These are phyloP conservation scores for Cercospora canescens DNA, from an alignment of 2,329 filamentous ascomycete species.

Conservation along the genomic window DNA sequence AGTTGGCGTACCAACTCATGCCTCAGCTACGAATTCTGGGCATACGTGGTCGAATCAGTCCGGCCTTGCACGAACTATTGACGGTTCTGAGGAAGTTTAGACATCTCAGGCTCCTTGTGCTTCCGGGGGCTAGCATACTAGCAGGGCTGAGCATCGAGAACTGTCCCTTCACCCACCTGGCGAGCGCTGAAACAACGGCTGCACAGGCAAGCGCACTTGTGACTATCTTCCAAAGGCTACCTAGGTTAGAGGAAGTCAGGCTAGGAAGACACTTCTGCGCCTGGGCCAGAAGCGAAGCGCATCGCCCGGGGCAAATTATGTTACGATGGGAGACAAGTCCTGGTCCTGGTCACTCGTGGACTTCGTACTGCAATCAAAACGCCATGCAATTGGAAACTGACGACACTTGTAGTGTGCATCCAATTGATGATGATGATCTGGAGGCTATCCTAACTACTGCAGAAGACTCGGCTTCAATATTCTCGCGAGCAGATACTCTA, in stretches of 20 bases:
- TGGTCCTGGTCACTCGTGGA: not conserved
- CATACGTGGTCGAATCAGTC: not conserved
- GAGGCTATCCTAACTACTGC: not conserved
- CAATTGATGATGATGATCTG: not conserved
- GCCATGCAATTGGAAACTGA: not conserved
- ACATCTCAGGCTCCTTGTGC: not conserved
- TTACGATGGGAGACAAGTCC: not conserved
- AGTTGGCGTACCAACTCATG: not conserved
- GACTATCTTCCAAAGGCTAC: not conserved
- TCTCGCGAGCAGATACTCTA: slow-evolving; percentile 1
- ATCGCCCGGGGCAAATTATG: not conserved
- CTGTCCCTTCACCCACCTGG: not conserved
- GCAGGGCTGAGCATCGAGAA: not conserved
- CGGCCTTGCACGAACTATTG: not conserved
- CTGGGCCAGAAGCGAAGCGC: not conserved
- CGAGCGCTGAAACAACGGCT: not conserved
- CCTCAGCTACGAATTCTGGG: slow-evolving; percentile 1
- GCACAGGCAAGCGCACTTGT: not conserved
- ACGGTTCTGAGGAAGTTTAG: not conserved
- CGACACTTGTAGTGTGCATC: not conserved
- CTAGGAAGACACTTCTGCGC: not conserved
- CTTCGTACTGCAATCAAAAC: not conserved
- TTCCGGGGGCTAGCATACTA: not conserved
- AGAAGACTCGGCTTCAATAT: slow-evolving; percentile 8
- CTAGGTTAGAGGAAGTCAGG: not conserved